Percentiles rank a stretch among this genome's conserved stretches.
These are phyloP conservation scores for Anisodus acutangulus DNA, from an alignment of 257 asterid species.

Conservation along the genomic window DNA sequence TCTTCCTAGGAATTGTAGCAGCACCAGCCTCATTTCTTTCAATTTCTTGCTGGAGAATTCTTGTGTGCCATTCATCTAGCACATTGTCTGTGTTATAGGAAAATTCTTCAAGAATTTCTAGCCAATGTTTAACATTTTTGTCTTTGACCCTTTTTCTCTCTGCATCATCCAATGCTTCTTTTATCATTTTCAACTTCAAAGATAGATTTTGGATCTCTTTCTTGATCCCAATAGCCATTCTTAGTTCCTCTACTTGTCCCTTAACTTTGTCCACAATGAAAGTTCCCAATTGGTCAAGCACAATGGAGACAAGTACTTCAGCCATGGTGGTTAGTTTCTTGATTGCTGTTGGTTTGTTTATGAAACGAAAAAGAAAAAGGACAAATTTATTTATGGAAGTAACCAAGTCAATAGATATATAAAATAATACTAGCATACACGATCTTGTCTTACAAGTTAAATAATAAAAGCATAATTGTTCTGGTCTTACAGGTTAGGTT, in stretches of 20 bases:
- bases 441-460: background rate
- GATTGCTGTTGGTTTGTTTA: background rate
- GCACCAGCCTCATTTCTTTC: background rate
- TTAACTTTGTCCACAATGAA: slow-evolving; percentile 29
- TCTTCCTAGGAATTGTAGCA: background rate
- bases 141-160: slow-evolving; percentile 31
- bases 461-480: background rate
- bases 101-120: slow-evolving; percentile 28
- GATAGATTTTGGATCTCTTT: slow-evolving; percentile 29
- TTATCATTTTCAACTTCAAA: slow-evolving; percentile 26
- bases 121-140: slow-evolving; percentile 26
- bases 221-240: slow-evolving; percentile 26
- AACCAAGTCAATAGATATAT: background rate
- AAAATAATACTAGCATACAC: background rate
- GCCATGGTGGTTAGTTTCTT: slow-evolving; percentile 28
- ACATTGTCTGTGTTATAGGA: slow-evolving; percentile 37
- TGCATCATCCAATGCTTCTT: slow-evolving; percentile 31
- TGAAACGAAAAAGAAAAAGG: background rate
- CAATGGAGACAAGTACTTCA: slow-evolving; percentile 18
- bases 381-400: background rate
- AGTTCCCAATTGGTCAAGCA: slow-evolving; percentile 23
- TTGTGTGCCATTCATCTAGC: slow-evolving; percentile 34
- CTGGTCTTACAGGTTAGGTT: background rate
- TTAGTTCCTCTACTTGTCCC: slow-evolving; percentile 28
- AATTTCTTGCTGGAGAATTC: background rate